Base-by-base conservation (phyloP, 2,329 filamentous ascomycete species). In the Fusarium sp. region DNA sequence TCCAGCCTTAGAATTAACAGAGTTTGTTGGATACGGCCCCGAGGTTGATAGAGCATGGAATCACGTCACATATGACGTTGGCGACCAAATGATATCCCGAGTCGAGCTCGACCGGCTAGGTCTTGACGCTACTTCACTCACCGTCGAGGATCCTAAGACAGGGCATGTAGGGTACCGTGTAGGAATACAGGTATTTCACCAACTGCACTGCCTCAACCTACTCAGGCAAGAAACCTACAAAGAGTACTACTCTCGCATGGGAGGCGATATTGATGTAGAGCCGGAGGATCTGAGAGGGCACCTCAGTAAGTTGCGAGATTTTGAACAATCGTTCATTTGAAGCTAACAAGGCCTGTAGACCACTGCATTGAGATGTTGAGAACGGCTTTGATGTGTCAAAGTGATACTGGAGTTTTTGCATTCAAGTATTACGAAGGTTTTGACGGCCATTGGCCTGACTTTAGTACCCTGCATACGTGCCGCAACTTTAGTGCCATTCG, bases 151-250 rank as follows among this genome's bases (percentile, higher is more conserved):
- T 67, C 84, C 87, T 7, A 80, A 79, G 44, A 88, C 87, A 2
- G 88, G 87, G 18, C 81, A 86, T 58, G 82, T 83, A 38, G 88
- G 87, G 1, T 90, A 89, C 69, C 81, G 87, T n/a, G 87, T 88
- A 0, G 88, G 84, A 1, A 77, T 88, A 5, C 86, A 88, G 71
- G 86, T 87, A 0, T 88, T 88, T 76, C 86, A 88, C n/a, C 70
- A 72, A 7, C 79, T 87, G 34, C 84, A 85, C 72, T 86, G 84
- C 74, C 77, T 86, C 38, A 86, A 86, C 71, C 71, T 85, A 36
- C 75, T 81, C 71, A 75, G 84, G 14, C 82, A 86, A 69, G 81
- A 83, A 10, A 82, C 83, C 5, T 84, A 85, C 71, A 83, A 80
- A 59, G 83, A 84, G 8, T 84, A 87, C 66, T 87, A 87, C 72